Evolutionary conservation across 2,329 filamentous ascomycete species (phyloP).

Genomic region (Microsporum canis): DNA sequence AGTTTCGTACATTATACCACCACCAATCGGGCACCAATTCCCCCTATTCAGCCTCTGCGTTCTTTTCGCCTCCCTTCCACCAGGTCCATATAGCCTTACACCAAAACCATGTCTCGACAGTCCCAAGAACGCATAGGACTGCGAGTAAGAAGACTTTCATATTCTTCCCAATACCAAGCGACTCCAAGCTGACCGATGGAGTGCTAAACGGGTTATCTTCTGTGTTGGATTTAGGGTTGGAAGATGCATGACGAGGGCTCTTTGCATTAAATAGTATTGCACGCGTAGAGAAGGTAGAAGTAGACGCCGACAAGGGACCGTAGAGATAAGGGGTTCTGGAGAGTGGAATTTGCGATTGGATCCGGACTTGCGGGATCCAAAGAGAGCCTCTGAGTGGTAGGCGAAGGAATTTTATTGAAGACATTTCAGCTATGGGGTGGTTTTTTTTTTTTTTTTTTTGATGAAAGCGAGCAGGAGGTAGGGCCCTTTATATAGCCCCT

Average conservation of each 20-base stretch:
- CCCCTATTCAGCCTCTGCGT: not conserved
- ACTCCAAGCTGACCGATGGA: not conserved
- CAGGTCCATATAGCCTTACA: slow-evolving; percentile 1
- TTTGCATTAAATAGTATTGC: not conserved
- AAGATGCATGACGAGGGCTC: not conserved
- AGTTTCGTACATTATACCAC: not conserved
- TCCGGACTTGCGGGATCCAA: not conserved
- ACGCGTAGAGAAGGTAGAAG: not conserved
- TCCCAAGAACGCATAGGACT: not conserved
- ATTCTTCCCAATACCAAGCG: not conserved
- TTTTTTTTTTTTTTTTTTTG: not conserved
- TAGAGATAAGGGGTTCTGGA: not conserved
- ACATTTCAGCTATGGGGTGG: not conserved
- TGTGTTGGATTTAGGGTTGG: not conserved
- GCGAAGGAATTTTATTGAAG: not conserved
- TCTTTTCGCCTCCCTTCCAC: slow-evolving; percentile 2
- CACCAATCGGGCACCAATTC: not conserved
- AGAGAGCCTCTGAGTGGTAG: not conserved
- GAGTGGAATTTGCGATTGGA: not conserved
- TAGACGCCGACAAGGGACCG: not conserved
- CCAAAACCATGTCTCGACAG: not conserved
- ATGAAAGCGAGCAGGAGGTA: too few species aligned
- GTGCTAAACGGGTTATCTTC: not conserved
- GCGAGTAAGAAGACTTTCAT: not conserved
- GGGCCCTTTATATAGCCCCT: not conserved